Conservation (phyloP, 768 basidiomycete genomes). For the Lactarius evosmus region DNA sequence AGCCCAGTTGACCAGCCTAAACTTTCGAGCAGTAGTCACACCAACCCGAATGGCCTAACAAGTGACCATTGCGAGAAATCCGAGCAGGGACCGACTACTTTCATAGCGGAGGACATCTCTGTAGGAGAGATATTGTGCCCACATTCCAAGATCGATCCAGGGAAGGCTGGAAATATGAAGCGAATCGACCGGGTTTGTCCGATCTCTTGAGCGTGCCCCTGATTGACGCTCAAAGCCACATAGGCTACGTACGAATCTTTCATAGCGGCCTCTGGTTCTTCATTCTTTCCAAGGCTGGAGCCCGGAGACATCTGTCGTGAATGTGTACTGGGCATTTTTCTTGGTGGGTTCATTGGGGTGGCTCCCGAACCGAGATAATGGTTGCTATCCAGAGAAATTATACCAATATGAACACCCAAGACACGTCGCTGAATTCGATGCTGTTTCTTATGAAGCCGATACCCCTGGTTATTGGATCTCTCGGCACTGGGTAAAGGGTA, state of each 20-base stretch:
- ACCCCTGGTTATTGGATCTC: slow-evolving; percentile 66
- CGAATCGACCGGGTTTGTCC: slow-evolving; percentile 53
- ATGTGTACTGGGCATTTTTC: slow-evolving; percentile 58
- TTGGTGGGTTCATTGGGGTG: slow-evolving; percentile 41
- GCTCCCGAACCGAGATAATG: slow-evolving; percentile 7
- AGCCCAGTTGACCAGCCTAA: slow-evolving; percentile 1
- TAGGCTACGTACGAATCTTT: slow-evolving; percentile 49
- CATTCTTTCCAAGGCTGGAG: slow-evolving; percentile 47
- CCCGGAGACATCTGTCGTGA: slow-evolving; percentile 54
- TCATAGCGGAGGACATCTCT: slow-evolving; percentile 41
- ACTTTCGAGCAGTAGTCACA: not conserved
- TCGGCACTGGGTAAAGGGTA: slow-evolving; percentile 75
- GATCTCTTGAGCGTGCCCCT: not conserved
- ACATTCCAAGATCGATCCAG: slow-evolving; percentile 62
- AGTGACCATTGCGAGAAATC: not conserved
- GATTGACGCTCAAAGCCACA: slow-evolving; percentile 12
- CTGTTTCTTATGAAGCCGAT: slow-evolving; percentile 44
- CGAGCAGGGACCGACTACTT: not conserved
- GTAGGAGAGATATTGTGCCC: slow-evolving; percentile 54
- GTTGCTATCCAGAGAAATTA: slow-evolving; percentile 49
- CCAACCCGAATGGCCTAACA: slow-evolving; percentile 6
- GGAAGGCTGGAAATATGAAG: slow-evolving; percentile 61
- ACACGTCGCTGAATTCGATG: slow-evolving; percentile 57
- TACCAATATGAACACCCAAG: slow-evolving; percentile 68
- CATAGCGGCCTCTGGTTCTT: slow-evolving; percentile 35